A percentile compares a stretch with the other conserved stretches of the same genome.
phyloP scores from a whole-genome alignment of 805 yeast species.

The Kodamaea kaohsiungensis region DNA sequence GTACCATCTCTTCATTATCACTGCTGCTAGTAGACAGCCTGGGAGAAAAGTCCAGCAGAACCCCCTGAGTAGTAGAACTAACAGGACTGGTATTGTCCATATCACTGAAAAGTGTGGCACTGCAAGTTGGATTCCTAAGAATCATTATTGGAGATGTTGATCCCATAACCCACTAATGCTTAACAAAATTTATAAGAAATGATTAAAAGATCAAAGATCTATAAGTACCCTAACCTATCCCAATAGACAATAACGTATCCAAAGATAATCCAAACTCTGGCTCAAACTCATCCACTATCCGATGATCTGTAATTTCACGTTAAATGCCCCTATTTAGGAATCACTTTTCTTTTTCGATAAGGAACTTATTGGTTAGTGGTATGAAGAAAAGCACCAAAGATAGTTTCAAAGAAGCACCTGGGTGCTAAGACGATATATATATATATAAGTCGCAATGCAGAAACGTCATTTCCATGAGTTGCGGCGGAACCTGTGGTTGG shows the following conservation, averaged over 20 bases:
- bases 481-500: neutral
- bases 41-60: conserved; percentile 9
- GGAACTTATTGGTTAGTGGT: neutral
- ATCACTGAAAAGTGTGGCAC: conserved; percentile 2
- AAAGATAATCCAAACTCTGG: neutral
- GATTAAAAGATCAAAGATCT: neutral
- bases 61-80: conserved; percentile 5
- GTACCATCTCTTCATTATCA: conserved; percentile 1
- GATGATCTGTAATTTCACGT: conserved; percentile 1
- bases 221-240: neutral
- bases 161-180: neutral
- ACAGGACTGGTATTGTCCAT: conserved; percentile 9
- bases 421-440: neutral
- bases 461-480: too few species aligned
- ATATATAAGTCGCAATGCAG: neutral
- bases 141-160: neutral
- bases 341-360: conserved; percentile 5
- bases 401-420: neutral
- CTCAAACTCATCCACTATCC: neutral
- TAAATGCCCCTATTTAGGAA: conserved; percentile 1
- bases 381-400: neutral
- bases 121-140: neutral
- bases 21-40: conserved; percentile 10
- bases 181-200: neutral
- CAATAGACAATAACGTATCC: neutral